A percentile compares a stretch with the other conserved stretches of the same genome.
These are phyloP conservation scores for Thalassiosira exigua DNA, from an alignment of 352 stramenopile genomes.

Conservation along the genomic window DNA sequence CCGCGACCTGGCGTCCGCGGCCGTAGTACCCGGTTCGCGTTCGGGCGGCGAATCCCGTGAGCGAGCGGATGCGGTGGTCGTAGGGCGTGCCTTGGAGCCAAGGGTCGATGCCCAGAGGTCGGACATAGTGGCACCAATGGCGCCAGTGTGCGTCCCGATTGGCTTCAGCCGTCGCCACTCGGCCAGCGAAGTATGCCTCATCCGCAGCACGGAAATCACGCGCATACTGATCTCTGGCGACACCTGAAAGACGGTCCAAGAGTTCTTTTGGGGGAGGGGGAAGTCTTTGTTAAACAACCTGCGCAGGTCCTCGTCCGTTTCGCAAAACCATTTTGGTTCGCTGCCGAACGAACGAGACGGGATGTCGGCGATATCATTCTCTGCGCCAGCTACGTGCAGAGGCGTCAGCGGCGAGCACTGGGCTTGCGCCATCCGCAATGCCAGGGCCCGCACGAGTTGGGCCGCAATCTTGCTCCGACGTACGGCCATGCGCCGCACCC, in stretches of 20 bases:
- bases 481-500: background rate
- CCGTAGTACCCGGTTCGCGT: slow-evolving; percentile 17
- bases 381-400: slow-evolving; percentile 21
- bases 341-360: slow-evolving; percentile 28
- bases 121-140: slow-evolving; percentile 10
- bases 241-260: slow-evolving; percentile 23
- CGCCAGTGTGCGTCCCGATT: slow-evolving; percentile 13
- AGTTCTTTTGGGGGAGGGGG: slow-evolving; percentile 28
- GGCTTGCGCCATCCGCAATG: slow-evolving; percentile 1
- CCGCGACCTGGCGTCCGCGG: background rate
- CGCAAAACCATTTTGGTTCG: slow-evolving; percentile 30
- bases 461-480: background rate
- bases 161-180: slow-evolving; percentile 23
- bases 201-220: slow-evolving; percentile 21
- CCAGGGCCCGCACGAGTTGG: slow-evolving; percentile 16
- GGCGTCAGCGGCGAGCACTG: slow-evolving; percentile 22
- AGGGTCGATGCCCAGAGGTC: slow-evolving; percentile 23
- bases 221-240: background rate
- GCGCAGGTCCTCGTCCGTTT: slow-evolving; percentile 17
- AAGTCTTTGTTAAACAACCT: slow-evolving; percentile 31
- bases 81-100: slow-evolving; percentile 12
- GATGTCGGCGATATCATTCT: slow-evolving; percentile 29
- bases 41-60: slow-evolving; percentile 5
- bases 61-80: background rate
- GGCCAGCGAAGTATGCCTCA: slow-evolving; percentile 2